Base-by-base conservation (phyloP, 768 basidiomycete species). In the Guyanaporus albipodus region DNA sequence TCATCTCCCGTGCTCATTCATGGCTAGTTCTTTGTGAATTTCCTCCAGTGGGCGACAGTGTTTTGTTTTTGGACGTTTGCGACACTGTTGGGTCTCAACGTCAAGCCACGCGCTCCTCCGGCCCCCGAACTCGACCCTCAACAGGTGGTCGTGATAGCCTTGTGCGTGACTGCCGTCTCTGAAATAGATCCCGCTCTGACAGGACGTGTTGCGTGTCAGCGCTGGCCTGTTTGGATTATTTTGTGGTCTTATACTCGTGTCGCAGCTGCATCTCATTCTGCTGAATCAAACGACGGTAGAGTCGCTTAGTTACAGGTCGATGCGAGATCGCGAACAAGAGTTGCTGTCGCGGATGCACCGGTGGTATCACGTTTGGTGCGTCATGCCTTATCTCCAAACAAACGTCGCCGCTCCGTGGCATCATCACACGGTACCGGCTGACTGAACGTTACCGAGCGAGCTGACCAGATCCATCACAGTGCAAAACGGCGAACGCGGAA, bases 251-350 rank as follows among this genome's bases (percentile, higher is more conserved):
- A 74, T 96, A 56, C 53, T 77, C 9, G 19, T 66, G 5, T 72
- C 81, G 0, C 92, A 95, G 56, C 54, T 81, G 4, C 64, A 74
- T 24, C 61, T 93, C 15, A 80, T 88, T 38, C 52, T 77, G 44
- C 59, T 68, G 23, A 87, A 85, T 29, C 76, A 80, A 58, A 86
- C 87, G 10, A 95, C 91, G 0, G 82, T 96, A 27, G 93, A 95
- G 69, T 78, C 78, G n/a, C 71, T 90, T 55, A 55, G 65, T 10
- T 71, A 77, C 6, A 75, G 73, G 27, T 64, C 68, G 18, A 80
- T 89, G 72, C 74, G 75, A 50, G 84, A 87, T 31, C 77, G 79
- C 17, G 91, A 94, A 59, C 56, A 67, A 4, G 67, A 54, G 2
- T 61, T 68, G 12, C 64, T 94, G 27, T 68, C 67, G 3, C 70